phyloP scores from a whole-genome alignment of 768 basidiomycete species.

The Amanita exitialis region DNA sequence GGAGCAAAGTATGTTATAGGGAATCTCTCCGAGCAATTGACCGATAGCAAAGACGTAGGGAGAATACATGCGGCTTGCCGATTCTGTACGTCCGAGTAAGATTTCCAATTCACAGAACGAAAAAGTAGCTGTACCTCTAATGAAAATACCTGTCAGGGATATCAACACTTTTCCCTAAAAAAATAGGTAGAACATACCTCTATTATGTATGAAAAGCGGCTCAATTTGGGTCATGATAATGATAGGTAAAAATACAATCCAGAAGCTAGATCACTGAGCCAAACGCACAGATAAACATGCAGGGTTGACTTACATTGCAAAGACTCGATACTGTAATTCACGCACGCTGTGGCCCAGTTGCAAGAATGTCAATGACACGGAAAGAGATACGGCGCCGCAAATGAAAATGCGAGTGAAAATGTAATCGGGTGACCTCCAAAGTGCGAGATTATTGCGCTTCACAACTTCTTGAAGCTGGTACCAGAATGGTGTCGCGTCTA shows the following conservation, averaged over 20 bases:
- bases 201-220: conserved; percentile 72
- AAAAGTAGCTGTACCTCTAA: conserved; percentile 15
- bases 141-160: conserved; percentile 24
- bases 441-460: conserved; percentile 52
- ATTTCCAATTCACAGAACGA: background rate
- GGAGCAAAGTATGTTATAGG: conserved; percentile 63
- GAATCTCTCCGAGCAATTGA: conserved; percentile 75
- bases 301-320: conserved; percentile 48
- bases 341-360: conserved; percentile 53
- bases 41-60: conserved; percentile 78
- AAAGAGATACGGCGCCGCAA: conserved; percentile 59
- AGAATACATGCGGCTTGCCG: conserved; percentile 80
- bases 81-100: conserved; percentile 31
- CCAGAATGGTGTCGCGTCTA: conserved; percentile 67
- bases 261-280: conserved; percentile 34
- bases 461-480: conserved; percentile 68
- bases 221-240: conserved; percentile 76
- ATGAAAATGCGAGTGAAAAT: conserved; percentile 77
- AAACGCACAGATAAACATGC: background rate
- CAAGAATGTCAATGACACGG: conserved; percentile 72
- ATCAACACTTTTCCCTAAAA: background rate
- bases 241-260: conserved; percentile 58
- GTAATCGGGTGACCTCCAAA: conserved; percentile 83
- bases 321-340: conserved; percentile 73
- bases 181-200: conserved; percentile 24